Conservation (phyloP, 257 asterid species). For the Ocimum tenuiflorum region DNA sequence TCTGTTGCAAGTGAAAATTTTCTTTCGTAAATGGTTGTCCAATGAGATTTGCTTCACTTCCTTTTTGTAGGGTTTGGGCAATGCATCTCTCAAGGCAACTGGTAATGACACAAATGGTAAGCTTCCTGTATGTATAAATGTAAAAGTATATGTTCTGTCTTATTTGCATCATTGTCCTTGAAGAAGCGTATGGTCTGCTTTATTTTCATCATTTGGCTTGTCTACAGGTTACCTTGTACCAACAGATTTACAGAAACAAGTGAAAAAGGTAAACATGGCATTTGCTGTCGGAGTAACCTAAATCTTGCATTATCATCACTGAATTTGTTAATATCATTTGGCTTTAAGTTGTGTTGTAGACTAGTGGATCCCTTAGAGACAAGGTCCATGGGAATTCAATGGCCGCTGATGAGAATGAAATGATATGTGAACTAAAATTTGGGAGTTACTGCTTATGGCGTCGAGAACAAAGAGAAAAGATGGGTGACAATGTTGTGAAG, state of each 20-base stretch:
- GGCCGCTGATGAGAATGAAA: conserved; percentile 51
- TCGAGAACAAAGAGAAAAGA: conserved; percentile 58
- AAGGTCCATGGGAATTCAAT: conserved; percentile 18
- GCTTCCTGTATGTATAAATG: conserved; percentile 21
- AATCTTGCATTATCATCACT: conserved; percentile 9
- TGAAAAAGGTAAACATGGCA: conserved; percentile 32
- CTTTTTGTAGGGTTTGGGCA: conserved; percentile 48
- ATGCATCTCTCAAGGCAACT: conserved; percentile 33
- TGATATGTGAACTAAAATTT: conserved; percentile 64
- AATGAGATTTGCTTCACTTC: conserved; percentile 13
- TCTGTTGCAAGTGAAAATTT: conserved; percentile 7
- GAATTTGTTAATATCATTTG: background rate
- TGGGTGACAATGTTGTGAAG: conserved; percentile 70
- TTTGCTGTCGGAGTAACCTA: conserved; percentile 14
- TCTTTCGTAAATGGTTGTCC: conserved; percentile 13
- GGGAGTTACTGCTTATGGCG: conserved; percentile 98
- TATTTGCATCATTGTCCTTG: conserved; percentile 6
- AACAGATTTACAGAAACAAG: conserved; percentile 36
- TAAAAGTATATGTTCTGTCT: conserved; percentile 8
- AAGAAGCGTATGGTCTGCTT: conserved; percentile 5
- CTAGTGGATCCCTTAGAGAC: conserved; percentile 25
- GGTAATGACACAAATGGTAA: conserved; percentile 52
- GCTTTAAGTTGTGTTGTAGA: conserved; percentile 36
- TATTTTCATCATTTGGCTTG: conserved; percentile 16
- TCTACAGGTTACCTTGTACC: conserved; percentile 42